Percentiles rank a stretch among this genome's conserved stretches.
Evolutionary conservation across 306 rosid species (phyloP).

Genomic region (Lathyrus oleraceus): DNA sequence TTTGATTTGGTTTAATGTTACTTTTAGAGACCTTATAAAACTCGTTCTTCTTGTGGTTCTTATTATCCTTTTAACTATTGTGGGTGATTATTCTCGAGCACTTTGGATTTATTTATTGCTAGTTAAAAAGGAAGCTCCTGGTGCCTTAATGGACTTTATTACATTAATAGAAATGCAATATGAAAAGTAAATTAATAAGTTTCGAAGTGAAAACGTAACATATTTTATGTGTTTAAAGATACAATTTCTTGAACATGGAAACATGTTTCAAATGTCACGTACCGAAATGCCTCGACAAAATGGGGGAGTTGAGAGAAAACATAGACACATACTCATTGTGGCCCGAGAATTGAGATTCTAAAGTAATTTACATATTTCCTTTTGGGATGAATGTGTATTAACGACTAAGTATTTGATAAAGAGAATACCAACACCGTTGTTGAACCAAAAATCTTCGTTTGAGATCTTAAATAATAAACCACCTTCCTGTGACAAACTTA

Average conservation of each 20-base stretch:
- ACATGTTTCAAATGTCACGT: not conserved
- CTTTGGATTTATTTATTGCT: no score
- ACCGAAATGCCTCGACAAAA: not conserved
- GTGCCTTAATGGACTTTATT: not conserved
- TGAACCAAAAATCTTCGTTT: no score
- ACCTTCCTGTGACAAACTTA: not conserved
- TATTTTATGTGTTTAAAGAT: not conserved
- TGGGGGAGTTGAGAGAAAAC: no score
- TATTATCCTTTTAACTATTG: no score
- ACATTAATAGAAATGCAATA: not conserved
- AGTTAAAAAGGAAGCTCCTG: no score
- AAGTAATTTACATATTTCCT: not conserved
- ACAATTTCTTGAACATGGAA: not conserved
- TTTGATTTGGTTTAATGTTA: not conserved
- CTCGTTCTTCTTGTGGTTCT: no score
- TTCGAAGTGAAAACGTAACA: not conserved
- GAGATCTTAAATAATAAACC: no score
- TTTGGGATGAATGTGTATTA: not conserved
- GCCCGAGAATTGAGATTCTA: not conserved
- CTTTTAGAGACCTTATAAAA: no score
- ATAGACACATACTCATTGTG: no score
- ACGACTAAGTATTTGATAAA: not conserved
- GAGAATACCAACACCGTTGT: no score
- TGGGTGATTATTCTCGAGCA: no score
- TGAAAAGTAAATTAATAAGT: not conserved